Percentiles rank a stretch among this genome's conserved stretches.
Conservation (phyloP, 306 rosid species). For the Canavalia ensiformis region DNA sequence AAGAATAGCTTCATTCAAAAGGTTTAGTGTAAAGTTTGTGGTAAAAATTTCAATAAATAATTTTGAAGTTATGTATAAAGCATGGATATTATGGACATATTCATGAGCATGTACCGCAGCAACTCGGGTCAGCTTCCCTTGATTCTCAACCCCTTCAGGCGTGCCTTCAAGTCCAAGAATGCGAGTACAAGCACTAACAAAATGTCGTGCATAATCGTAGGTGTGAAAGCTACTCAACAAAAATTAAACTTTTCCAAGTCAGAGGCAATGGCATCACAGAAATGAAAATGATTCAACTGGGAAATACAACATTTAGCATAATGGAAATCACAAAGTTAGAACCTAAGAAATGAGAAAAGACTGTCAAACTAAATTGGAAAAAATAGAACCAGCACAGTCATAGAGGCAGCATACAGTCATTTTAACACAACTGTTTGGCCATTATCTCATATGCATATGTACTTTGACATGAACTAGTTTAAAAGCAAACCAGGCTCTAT, state of each 20-base stretch:
- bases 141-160: conserved; percentile 93
- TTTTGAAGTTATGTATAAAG: not conserved
- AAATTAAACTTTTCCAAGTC: conserved; percentile 40
- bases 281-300: conserved; percentile 2
- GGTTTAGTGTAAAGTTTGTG: not conserved
- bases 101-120: conserved; percentile 74
- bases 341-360: not conserved
- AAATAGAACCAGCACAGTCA: not conserved
- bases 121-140: conserved; percentile 88
- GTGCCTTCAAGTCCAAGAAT: conserved; percentile 92
- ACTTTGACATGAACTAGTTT: conserved; percentile 18
- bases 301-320: not conserved
- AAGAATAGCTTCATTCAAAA: conserved; percentile 23
- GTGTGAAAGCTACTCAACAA: conserved; percentile 78
- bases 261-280: conserved; percentile 35
- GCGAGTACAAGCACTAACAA: conserved; percentile 92
- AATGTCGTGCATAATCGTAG: conserved; percentile 91
- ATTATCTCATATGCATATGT: not conserved
- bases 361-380: conserved; percentile 33
- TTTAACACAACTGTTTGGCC: conserved; percentile 1
- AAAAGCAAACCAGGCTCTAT: not conserved
- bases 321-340: not conserved
- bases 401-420: conserved; percentile 12
- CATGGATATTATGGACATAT: not conserved
- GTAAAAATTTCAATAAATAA: conserved; percentile 22